Evolutionary conservation across 2,329 filamentous ascomycete genomes (phyloP).

Genomic region (Aspergillus fijiensis): DNA sequence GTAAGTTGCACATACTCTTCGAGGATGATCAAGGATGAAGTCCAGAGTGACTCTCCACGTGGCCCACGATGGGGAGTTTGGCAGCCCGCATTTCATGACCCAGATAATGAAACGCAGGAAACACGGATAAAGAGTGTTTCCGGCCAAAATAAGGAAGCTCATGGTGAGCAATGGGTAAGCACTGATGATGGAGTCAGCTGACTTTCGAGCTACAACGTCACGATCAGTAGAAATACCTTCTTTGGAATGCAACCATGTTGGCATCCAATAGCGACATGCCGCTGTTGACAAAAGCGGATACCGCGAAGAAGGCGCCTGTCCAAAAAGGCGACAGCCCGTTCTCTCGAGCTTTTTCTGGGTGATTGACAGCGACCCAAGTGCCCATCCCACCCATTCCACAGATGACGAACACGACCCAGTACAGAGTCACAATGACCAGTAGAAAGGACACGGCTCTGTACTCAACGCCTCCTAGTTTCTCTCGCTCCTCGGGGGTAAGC

Average conservation of each 20-base stretch:
- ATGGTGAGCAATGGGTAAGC: slow-evolving; percentile 48
- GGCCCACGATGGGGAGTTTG: slow-evolving; percentile 26
- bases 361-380: slow-evolving; percentile 47
- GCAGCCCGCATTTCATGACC: slow-evolving; percentile 40
- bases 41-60: slow-evolving; percentile 34
- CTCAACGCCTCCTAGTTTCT: slow-evolving; percentile 45
- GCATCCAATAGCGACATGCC: slow-evolving; percentile 55
- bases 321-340: slow-evolving; percentile 54
- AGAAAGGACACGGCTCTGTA: slow-evolving; percentile 42
- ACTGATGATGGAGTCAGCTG: slow-evolving; percentile 22
- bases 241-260: slow-evolving; percentile 52
- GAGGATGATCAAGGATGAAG: slow-evolving; percentile 37
- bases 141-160: slow-evolving; percentile 61
- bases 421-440: slow-evolving; percentile 42
- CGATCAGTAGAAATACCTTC: slow-evolving; percentile 21
- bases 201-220: neutral
- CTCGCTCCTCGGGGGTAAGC: slow-evolving; percentile 44
- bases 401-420: slow-evolving; percentile 49
- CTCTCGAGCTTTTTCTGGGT: slow-evolving; percentile 37
- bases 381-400: slow-evolving; percentile 49
- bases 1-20: slow-evolving; percentile 25
- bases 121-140: slow-evolving; percentile 66
- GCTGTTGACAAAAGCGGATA: slow-evolving; percentile 56
- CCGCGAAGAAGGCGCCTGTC: slow-evolving; percentile 51
- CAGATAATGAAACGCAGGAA: slow-evolving; percentile 63